phyloP scores from a whole-genome alignment of 2,329 filamentous ascomycete genomes.

The Geoglossum cookeanum region DNA sequence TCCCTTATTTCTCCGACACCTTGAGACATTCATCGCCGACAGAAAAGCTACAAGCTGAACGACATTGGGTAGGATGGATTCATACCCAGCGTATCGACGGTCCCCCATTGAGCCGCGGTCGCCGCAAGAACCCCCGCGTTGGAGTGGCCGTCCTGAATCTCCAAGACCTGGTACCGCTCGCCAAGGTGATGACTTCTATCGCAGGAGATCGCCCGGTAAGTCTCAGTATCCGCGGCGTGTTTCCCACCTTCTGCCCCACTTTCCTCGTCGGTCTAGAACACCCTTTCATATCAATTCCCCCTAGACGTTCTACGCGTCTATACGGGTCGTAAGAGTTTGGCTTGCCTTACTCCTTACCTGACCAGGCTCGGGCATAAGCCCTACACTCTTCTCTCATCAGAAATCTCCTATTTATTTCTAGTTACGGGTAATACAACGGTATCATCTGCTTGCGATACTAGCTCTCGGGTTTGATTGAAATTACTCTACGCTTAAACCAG shows the following conservation, averaged over 20 bases:
- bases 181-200: constrained; percentile 39
- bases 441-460: background rate
- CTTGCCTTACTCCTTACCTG: background rate
- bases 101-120: background rate
- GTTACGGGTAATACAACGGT: background rate
- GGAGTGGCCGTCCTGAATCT: background rate
- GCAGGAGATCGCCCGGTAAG: constrained; percentile 53
- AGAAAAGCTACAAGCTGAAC: background rate
- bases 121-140: background rate
- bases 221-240: constrained; percentile 10
- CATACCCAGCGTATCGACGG: constrained; percentile 1
- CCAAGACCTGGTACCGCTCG: constrained; percentile 28
- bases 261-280: background rate
- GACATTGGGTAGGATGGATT: background rate
- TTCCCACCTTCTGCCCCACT: background rate
- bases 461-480: background rate
- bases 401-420: background rate
- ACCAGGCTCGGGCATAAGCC: background rate
- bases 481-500: background rate
- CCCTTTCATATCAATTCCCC: background rate
- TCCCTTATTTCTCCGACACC: background rate
- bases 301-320: background rate
- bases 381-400: background rate
- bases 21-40: background rate
- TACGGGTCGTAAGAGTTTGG: background rate